A percentile compares a stretch with the other conserved stretches of the same genome.
phyloP scores from a whole-genome alignment of 257 asterid species.

The Solanum megistacrolobum region DNA sequence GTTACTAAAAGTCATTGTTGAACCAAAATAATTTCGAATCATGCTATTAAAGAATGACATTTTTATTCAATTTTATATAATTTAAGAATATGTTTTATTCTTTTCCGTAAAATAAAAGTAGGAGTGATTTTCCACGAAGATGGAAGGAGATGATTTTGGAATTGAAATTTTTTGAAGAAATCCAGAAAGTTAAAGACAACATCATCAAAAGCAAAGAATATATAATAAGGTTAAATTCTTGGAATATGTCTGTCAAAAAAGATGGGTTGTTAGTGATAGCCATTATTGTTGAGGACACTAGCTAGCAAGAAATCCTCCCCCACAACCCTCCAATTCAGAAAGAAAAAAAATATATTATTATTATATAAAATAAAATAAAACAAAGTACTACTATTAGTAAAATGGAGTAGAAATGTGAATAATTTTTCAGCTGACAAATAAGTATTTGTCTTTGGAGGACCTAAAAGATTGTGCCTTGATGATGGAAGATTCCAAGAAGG shows the following conservation, averaged over 20 bases:
- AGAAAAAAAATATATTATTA: not conserved
- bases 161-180: not conserved
- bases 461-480: not conserved
- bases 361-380: too few relatives aligned
- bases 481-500: not conserved
- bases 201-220: not conserved
- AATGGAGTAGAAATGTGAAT: not conserved
- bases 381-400: not conserved
- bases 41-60: not conserved
- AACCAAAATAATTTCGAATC: not conserved
- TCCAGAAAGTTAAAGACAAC: not conserved
- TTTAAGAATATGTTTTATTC: not conserved
- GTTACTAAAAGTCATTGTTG: not conserved
- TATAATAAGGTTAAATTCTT: not conserved
- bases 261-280: not conserved
- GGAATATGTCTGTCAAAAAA: not conserved
- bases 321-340: not conserved
- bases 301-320: not conserved
- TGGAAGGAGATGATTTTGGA: not conserved
- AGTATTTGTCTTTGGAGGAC: not conserved
- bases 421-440: not conserved
- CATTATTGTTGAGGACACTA: not conserved
- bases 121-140: not conserved
- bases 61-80: not conserved
- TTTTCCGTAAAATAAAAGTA: not conserved